A percentile compares a stretch with the other conserved stretches of the same genome.
phyloP scores from a whole-genome alignment of 306 rosid genomes.

The Rosa multiflora region DNA sequence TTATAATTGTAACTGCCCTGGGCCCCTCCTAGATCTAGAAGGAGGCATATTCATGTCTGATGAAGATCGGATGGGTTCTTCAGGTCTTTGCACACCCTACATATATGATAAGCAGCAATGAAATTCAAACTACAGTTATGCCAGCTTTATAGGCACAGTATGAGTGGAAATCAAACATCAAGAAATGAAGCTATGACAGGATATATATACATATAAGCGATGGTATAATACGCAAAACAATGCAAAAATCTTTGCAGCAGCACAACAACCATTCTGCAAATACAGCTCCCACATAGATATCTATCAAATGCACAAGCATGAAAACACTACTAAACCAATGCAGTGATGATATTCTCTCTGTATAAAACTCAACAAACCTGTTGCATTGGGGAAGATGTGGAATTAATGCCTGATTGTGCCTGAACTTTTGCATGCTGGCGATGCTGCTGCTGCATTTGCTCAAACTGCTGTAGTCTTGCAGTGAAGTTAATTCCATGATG shows the following conservation, averaged over 20 bases:
- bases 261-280: neutral
- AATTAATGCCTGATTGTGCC: slow-evolving; percentile 30
- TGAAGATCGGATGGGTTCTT: slow-evolving; percentile 44
- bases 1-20: slow-evolving; percentile 53
- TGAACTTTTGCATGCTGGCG: slow-evolving; percentile 55
- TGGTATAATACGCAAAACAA: neutral
- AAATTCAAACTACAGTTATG: slow-evolving; percentile 3
- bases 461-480: slow-evolving; percentile 77
- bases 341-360: neutral
- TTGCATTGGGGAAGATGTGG: slow-evolving; percentile 32
- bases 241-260: neutral
- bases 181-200: neutral
- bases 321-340: neutral
- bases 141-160: neutral
- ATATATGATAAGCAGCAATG: slow-evolving; percentile 4
- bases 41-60: slow-evolving; percentile 48
- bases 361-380: slow-evolving; percentile 41
- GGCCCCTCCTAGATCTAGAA: slow-evolving; percentile 56
- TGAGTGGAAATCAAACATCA: neutral
- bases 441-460: slow-evolving; percentile 75
- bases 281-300: neutral
- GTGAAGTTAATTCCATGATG: slow-evolving; percentile 64
- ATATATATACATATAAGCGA: neutral
- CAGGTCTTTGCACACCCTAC: slow-evolving; percentile 59
- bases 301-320: neutral